Evolutionary conservation across 176 grass and related monocot species (phyloP), one percentile per base, ranked within the genome.

Genomic region (Ensete glaucum): DNA sequence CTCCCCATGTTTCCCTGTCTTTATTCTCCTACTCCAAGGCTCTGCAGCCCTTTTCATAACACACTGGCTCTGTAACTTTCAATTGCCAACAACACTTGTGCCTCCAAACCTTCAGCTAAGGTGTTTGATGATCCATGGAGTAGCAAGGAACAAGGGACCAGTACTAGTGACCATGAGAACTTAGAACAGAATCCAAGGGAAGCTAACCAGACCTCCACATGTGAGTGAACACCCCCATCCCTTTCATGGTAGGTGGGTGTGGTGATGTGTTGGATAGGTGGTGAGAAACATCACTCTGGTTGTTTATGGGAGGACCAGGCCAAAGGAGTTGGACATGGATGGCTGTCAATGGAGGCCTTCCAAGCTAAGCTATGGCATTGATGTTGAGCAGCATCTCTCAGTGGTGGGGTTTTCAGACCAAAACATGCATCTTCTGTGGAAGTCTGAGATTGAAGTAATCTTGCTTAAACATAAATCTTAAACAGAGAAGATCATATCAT

Each of bases 41-140:
- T 70, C 48, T 70, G 51, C 43, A 50, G 67, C 29, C 72, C 22
- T 74, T 74, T 74, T 74, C 72, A 74, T 14, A 19, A 52, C 72
- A 23, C 15, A 56, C 8, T 29, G 53, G 16, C 43, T 11, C 23
- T 26, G 10, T 73, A 55, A 53, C 71, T 73, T 55, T 73, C 22
- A 73, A 73, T 14, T 26, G 9, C 27, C 34, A 43, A 48, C 34
- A 43, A 43, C 4, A 43, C 34, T 43, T 43, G 3, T 43, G 34
- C 34, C 34, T 43, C 34, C 66, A 9, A 69, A 43, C 43, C 25
- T 13, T 69, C 16, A 69, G 49, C 67, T 50, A 70, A 50, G 67
- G 19, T 51, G 29, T 7, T 9, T 70, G 34, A n/a, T 70, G 11
- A 52, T 70, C 20, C 43, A 52, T 51, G 67, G 11, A 11, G 67